These are phyloP conservation scores for Botrytis paeoniae DNA, from an alignment of 2,329 filamentous ascomycete genomes.

Conservation along the genomic window DNA sequence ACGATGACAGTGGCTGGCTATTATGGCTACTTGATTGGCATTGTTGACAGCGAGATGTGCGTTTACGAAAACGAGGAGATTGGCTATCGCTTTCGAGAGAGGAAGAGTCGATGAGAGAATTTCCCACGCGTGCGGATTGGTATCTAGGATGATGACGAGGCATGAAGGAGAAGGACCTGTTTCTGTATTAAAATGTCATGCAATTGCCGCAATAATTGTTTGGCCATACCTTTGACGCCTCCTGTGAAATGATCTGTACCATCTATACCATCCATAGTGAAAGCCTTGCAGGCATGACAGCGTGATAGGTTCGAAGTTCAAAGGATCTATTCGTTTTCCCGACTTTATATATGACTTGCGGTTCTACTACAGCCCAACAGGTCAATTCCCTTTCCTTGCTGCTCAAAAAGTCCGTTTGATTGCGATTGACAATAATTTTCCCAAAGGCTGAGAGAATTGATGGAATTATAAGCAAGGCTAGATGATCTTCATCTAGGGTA, in stretches of 20 bases:
- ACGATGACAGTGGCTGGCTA: slow-evolving; percentile 83
- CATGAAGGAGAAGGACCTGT: slow-evolving; percentile 69
- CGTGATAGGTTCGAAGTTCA: neutral
- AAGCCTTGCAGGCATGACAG: slow-evolving; percentile 28
- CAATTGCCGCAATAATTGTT: neutral
- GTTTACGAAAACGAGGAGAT: slow-evolving; percentile 94
- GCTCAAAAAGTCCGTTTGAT: neutral
- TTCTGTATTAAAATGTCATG: slow-evolving; percentile 21
- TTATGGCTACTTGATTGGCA: slow-evolving; percentile 85
- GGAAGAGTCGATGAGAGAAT: slow-evolving; percentile 71
- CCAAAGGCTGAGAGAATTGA: neutral
- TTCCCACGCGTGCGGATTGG: slow-evolving; percentile 92
- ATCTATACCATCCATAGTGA: slow-evolving; percentile 63
- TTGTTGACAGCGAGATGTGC: slow-evolving; percentile 93
- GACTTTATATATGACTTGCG: neutral
- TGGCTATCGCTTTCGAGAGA: slow-evolving; percentile 78
- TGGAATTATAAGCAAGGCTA: neutral
- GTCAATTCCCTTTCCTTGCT: neutral
- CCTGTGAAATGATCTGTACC: slow-evolving; percentile 54
- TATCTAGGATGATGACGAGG: slow-evolving; percentile 88
- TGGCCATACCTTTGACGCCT: slow-evolving; percentile 44
- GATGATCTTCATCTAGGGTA: slow-evolving; percentile 10
- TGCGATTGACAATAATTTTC: neutral
- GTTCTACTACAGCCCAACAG: neutral
- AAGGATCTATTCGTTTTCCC: neutral